phyloP scores from a whole-genome alignment of 345 rosid genomes.

The Linum lewisii region DNA sequence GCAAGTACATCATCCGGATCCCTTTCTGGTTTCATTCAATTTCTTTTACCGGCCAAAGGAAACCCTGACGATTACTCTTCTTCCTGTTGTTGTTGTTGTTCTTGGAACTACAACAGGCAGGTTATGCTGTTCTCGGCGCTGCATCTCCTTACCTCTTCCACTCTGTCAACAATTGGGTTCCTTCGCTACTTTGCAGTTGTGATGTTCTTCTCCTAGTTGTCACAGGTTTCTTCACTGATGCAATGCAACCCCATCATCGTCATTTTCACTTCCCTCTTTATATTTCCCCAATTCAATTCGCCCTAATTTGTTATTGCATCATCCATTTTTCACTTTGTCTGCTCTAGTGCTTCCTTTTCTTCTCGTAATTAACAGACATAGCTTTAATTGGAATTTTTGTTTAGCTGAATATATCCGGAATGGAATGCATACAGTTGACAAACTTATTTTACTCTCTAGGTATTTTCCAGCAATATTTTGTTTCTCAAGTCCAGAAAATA shows the following conservation, averaged over 20 bases:
- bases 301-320: too few species aligned
- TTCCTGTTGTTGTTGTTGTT: slow-evolving; percentile 3
- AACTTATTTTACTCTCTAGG: slow-evolving; percentile 29
- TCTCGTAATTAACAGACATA: too few species aligned
- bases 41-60: neutral
- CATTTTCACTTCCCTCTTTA: neutral
- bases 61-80: neutral
- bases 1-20: slow-evolving; percentile 30
- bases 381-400: neutral
- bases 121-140: slow-evolving; percentile 64
- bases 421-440: neutral
- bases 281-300: too few species aligned
- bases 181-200: slow-evolving; percentile 66
- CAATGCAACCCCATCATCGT: too few species aligned
- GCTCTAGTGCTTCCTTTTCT: neutral
- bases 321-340: too few species aligned
- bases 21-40: neutral
- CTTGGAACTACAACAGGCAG: slow-evolving; percentile 56
- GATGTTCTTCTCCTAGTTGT: slow-evolving; percentile 57
- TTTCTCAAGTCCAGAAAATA: slow-evolving; percentile 85
- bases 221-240: slow-evolving; percentile 43
- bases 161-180: slow-evolving; percentile 27
- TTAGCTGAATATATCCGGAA: neutral
- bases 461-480: slow-evolving; percentile 75
- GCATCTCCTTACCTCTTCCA: slow-evolving; percentile 63